These are phyloP conservation scores for Chondrostereum purpureum DNA, from an alignment of 1,284 basidiomycete species.

Conservation along the genomic window DNA sequence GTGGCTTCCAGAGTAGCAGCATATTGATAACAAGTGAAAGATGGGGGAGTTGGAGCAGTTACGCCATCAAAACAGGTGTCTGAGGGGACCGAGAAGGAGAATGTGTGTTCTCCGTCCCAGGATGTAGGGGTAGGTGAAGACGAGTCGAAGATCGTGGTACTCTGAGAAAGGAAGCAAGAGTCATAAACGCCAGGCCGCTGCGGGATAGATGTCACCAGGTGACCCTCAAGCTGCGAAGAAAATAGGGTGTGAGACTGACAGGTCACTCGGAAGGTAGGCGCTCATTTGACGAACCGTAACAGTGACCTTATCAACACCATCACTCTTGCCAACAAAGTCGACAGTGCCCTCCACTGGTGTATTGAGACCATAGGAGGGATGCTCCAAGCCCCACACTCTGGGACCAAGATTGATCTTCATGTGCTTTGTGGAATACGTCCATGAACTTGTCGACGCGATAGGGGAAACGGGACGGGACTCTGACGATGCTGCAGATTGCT, in stretches of 20 bases:
- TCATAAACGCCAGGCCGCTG: slow-evolving; percentile 20
- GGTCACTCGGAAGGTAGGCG: slow-evolving; percentile 1
- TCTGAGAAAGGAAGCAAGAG: slow-evolving; percentile 23
- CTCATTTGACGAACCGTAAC: slow-evolving; percentile 23
- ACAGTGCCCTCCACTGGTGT: slow-evolving; percentile 33
- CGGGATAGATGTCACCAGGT: slow-evolving; percentile 27
- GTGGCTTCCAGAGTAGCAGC: slow-evolving; percentile 29
- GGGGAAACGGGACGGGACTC: background rate
- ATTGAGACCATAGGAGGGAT: slow-evolving; percentile 35
- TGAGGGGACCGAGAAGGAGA: slow-evolving; percentile 33
- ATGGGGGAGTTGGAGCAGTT: slow-evolving; percentile 30
- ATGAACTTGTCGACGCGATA: slow-evolving; percentile 9
- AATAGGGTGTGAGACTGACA: slow-evolving; percentile 4
- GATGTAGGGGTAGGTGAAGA: slow-evolving; percentile 15
- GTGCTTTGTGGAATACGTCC: slow-evolving; percentile 31
- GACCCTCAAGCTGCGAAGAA: slow-evolving; percentile 29
- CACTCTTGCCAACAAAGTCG: slow-evolving; percentile 27
- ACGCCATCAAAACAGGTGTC: slow-evolving; percentile 20
- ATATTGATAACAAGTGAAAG: slow-evolving; percentile 28
- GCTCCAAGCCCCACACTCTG: slow-evolving; percentile 29
- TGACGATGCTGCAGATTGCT: background rate
- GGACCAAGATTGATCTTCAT: slow-evolving; percentile 35
- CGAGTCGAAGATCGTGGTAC: slow-evolving; percentile 24
- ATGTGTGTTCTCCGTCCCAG: slow-evolving; percentile 25
- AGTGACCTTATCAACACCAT: slow-evolving; percentile 28